Conservation (phyloP, 1,284 basidiomycete genomes). For the Cerrena zonata region DNA sequence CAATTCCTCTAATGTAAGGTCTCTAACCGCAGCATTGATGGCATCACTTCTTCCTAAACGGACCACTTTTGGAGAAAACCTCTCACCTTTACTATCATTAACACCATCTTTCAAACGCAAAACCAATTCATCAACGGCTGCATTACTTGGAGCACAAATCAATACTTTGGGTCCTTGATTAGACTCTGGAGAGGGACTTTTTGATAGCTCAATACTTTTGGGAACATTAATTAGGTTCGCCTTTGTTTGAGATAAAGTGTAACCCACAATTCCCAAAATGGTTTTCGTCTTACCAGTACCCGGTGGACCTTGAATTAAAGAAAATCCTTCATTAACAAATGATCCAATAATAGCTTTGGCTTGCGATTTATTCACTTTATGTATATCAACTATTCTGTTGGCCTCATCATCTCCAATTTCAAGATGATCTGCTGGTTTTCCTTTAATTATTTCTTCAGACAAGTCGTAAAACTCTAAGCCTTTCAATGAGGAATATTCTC, state of each 20-base stretch:
- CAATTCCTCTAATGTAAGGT: slow-evolving; percentile 82
- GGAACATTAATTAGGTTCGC: slow-evolving; percentile 45
- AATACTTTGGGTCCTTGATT: no score
- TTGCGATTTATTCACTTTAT: slow-evolving; percentile 89
- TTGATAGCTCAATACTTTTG: slow-evolving; percentile 34
- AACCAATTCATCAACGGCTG: slow-evolving; percentile 95
- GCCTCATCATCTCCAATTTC: slow-evolving; percentile 50
- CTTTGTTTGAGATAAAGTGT: slow-evolving; percentile 59
- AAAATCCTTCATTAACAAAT: slow-evolving; percentile 74
- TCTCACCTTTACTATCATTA: slow-evolving; percentile 50
- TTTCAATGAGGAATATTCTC: no score
- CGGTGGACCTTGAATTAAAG: slow-evolving; percentile 94
- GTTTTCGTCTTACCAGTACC: slow-evolving; percentile 99
- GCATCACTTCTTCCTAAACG: slow-evolving; percentile 79
- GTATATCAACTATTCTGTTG: slow-evolving; percentile 60
- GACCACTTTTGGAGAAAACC: slow-evolving; percentile 75
- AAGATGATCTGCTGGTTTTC: no score
- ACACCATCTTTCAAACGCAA: slow-evolving; percentile 80
- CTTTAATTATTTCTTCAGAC: no score
- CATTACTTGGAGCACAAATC: slow-evolving; percentile 96
- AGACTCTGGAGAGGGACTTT: slow-evolving; percentile 45
- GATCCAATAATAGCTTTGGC: slow-evolving; percentile 83
- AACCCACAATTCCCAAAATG: slow-evolving; percentile 87
- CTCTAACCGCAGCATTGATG: slow-evolving; percentile 80
- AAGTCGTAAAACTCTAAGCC: no score